Evolutionary conservation across 2,329 filamentous ascomycete genomes (phyloP), one percentile per base, ranked within the genome.

Genomic region (Dactylonectria estremocensis): DNA sequence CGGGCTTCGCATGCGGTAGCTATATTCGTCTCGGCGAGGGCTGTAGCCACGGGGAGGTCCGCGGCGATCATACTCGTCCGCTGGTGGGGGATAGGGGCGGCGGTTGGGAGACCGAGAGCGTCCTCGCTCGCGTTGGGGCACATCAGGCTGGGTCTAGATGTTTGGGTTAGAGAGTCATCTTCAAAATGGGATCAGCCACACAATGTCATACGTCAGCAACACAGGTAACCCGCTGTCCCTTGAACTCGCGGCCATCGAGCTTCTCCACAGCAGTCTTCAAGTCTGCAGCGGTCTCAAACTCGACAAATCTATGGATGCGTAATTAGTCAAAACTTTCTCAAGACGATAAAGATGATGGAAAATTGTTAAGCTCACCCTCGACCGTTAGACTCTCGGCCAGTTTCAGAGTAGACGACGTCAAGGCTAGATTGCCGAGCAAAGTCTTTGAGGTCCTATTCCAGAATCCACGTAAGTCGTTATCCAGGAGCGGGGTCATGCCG

Each of bases 371-470:
- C 92, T 83, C 83, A 97, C 95, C 95, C 95, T 89, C 93, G 94
- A 73, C 95, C 94, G 81, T 97, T 94, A 74, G 92, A 93, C 80
- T 97, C 95, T 78, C 95, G 95, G 77, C 92, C 92, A 68, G 97
- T 97, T 85, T 99, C 96, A 73, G 95, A 98, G 82, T 97, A 99
- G 78, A 99, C 96, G 73, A 99, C 96, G 82, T 98, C 96, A 83
- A 97, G 90, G 83, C 95, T 95, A 82, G 95, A 97, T 83, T 97
- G 94, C 80, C 96, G 95, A 70, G 96, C 96, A 84, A 99, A 99
- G 83, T 99, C 96, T 93, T 99, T 99, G 61, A 99, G 91, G 84
- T 99, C 96, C 96, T 99, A 95, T 85, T 86, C 88, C 88, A 91
- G 88, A 88, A 84, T 89, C 89, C 89, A 89, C 88, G 92, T 96